Evolutionary conservation across 257 asterid species (phyloP).

Genomic region (Ehretia macrophylla): DNA sequence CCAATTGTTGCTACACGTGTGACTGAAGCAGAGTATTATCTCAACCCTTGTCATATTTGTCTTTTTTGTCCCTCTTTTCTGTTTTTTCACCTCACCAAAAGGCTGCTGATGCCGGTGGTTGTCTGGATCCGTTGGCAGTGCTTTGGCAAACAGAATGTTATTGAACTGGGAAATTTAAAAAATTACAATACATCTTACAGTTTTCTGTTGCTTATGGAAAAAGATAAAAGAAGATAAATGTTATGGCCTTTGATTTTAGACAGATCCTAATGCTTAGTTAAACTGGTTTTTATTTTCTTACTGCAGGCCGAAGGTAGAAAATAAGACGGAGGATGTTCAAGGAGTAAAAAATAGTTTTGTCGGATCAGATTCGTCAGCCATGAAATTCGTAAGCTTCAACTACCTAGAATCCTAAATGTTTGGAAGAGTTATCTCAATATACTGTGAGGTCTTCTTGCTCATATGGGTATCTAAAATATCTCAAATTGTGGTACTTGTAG

Average conservation of each 20-base stretch:
- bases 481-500: conserved; percentile 36
- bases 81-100: not conserved
- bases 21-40: conserved; percentile 24
- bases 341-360: conserved; percentile 43
- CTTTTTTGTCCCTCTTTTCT: not conserved
- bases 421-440: not conserved
- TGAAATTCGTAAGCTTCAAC: conserved; percentile 60
- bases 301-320: conserved; percentile 64
- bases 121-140: not conserved
- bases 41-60: conserved; percentile 1
- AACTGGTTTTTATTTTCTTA: conserved; percentile 3
- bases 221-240: no score
- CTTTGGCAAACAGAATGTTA: no score
- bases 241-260: no score
- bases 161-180: not conserved
- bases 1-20: conserved; percentile 83
- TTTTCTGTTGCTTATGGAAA: no score
- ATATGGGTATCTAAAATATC: not conserved
- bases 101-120: not conserved
- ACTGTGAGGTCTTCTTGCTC: not conserved
- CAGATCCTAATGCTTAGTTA: no score
- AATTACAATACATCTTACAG: not conserved
- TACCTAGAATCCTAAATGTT: not conserved
- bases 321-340: conserved; percentile 53
- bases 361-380: conserved; percentile 52